phyloP scores from a whole-genome alignment of 1,139 yeast species.

The Yamadazyma pseudoaaseri region DNA sequence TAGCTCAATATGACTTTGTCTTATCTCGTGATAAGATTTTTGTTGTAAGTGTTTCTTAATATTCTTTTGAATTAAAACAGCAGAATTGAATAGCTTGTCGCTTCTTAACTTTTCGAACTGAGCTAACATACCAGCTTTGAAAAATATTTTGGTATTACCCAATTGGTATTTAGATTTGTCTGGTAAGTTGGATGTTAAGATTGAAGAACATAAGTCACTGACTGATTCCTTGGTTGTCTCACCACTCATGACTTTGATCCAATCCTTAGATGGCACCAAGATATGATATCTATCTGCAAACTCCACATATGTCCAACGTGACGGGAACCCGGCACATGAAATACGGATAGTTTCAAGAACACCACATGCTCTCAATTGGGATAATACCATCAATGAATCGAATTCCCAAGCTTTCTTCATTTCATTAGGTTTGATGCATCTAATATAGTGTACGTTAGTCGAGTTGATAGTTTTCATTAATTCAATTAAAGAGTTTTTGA shows the following conservation, averaged over 20 bases:
- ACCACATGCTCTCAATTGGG: conserved; percentile 98
- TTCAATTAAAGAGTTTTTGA: conserved; percentile 88
- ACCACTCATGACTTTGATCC: conserved; percentile 62
- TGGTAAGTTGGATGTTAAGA: conserved; percentile 62
- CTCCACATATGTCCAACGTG: conserved; percentile 93
- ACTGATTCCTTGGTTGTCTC: conserved; percentile 58
- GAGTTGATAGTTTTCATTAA: conserved; percentile 91
- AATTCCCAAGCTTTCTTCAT: conserved; percentile 94
- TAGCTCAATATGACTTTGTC: conserved; percentile 51
- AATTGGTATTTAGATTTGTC: conserved; percentile 74
- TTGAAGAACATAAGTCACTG: conserved; percentile 62
- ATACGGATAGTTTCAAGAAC: conserved; percentile 94
- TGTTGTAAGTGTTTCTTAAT: conserved; percentile 68
- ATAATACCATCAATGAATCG: conserved; percentile 91
- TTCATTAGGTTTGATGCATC: conserved; percentile 97
- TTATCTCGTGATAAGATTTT: conserved; percentile 54
- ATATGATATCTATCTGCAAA: conserved; percentile 89
- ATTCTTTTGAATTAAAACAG: conserved; percentile 83
- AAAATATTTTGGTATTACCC: conserved; percentile 88
- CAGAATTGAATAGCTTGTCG: conserved; percentile 73
- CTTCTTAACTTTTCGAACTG: conserved; percentile 83
- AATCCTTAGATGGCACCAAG: conserved; percentile 67
- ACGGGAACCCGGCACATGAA: conserved; percentile 97
- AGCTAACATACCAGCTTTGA: conserved; percentile 96
- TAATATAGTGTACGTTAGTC: conserved; percentile 92